A percentile compares a stretch with the other conserved stretches of the same genome.
Evolutionary conservation across 2,329 filamentous ascomycete species (phyloP).

Genomic region (Diaporthe vexans): DNA sequence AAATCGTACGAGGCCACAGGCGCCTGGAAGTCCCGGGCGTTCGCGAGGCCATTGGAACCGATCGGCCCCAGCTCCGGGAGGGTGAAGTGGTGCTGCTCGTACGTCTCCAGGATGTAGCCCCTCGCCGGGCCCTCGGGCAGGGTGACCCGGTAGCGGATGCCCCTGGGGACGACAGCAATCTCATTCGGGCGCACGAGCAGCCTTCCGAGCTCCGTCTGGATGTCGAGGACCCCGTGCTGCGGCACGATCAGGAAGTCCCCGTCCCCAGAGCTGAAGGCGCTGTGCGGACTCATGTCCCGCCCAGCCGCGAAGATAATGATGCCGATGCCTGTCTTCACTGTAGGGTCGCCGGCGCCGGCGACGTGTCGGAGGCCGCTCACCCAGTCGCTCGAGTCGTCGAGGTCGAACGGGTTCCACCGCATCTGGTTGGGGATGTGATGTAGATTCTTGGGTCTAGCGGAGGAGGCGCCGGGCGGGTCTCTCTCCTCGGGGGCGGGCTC

Average conservation of each 20-base stretch:
- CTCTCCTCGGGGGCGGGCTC: slow-evolving; percentile 52
- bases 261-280: slow-evolving; percentile 88
- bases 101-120: slow-evolving; percentile 83
- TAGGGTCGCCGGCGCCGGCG: slow-evolving; percentile 84
- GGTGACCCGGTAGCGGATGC: slow-evolving; percentile 80
- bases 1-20: slow-evolving; percentile 79
- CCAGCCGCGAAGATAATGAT: slow-evolving; percentile 87
- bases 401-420: slow-evolving; percentile 82
- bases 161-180: slow-evolving; percentile 81
- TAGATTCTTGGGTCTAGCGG: slow-evolving; percentile 59
- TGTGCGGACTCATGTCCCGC: slow-evolving; percentile 79
- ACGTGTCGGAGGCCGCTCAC: slow-evolving; percentile 75
- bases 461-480: slow-evolving; percentile 38
- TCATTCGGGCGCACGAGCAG: slow-evolving; percentile 83
- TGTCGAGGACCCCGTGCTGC: slow-evolving; percentile 80
- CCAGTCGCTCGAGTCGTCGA: slow-evolving; percentile 69
- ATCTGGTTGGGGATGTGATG: slow-evolving; percentile 86
- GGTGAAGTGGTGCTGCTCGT: slow-evolving; percentile 75
- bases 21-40: slow-evolving; percentile 80
- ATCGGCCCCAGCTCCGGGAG: slow-evolving; percentile 82
- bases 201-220: slow-evolving; percentile 82
- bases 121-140: slow-evolving; percentile 73
- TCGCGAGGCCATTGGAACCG: slow-evolving; percentile 80
- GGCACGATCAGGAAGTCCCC: slow-evolving; percentile 84
- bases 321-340: slow-evolving; percentile 82